Base-by-base conservation (phyloP, 2,329 filamentous ascomycete species). In the Tolypocladium paradoxum region DNA sequence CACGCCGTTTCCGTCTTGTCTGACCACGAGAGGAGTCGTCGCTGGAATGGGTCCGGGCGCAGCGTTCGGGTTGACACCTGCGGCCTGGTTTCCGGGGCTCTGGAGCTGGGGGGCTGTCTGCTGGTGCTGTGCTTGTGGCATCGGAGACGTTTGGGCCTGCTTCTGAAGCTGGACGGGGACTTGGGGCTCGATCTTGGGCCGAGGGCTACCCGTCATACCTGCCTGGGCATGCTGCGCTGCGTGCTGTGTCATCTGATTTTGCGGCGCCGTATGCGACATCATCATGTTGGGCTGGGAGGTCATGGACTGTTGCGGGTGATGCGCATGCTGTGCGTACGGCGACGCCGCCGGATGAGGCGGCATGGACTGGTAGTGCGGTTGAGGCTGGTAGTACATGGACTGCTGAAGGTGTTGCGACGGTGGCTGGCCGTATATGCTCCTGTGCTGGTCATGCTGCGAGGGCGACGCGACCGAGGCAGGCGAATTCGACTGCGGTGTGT, bases 21-120 rank as follows among this genome's bases (percentile, higher is more conserved):
- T 79, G 27, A 97, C 92, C 9, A 97, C 91, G 9, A 96, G 76
- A 0, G 93, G 93, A 0, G 93, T 97, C 3, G 93, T 99, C 0
- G 93, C 93, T 14, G 93, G 93, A 62, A 99, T 99, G 0, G 93
- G 93, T 2, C 93, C 93, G 7, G 93, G 93, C 1, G 93, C 93
- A 36, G 92, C 90, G 64, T 91, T 96, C 12, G 90, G 85, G 67
- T 93, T 95, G 34, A 90, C 81, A 24, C 82, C 85, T 6, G 68
- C 62, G 6, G 64, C 61, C 7, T 63, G 60, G 50, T 65, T 68
- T 16, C 68, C 67, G 8, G 69, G 69, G 56, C 68, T 70, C 54
- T 71, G 69, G 22, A 71, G 61, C 63, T 72, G 67, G 53, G 68
- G 59, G 51, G 69, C 67, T 54, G 66, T 64, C 52, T 71, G 68